phyloP scores from a whole-genome alignment of 768 basidiomycete species.

The Mycena indigotica region DNA sequence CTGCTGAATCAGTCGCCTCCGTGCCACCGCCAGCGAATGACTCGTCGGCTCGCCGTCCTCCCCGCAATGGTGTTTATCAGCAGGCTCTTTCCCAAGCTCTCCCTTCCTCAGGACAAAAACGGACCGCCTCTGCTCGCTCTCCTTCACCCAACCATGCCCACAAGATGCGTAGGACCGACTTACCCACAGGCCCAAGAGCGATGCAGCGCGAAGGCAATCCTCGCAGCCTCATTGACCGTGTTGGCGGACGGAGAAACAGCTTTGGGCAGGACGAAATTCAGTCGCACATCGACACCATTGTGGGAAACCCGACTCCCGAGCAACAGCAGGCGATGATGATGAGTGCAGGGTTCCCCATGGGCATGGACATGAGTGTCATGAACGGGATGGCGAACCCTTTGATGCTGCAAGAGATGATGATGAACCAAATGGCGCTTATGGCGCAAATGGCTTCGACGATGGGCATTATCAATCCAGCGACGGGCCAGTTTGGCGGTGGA shows the following conservation, averaged over 20 bases:
- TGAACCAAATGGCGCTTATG: slow-evolving; percentile 92
- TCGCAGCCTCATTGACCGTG: slow-evolving; percentile 78
- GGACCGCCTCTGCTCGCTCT: slow-evolving; percentile 65
- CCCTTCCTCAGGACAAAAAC: slow-evolving; percentile 61
- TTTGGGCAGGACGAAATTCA: slow-evolving; percentile 70
- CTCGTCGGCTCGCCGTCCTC: slow-evolving; percentile 36
- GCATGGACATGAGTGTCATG: slow-evolving; percentile 68
- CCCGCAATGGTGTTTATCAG: slow-evolving; percentile 67
- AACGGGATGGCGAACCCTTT: slow-evolving; percentile 65
- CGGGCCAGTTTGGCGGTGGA: slow-evolving; percentile 52
- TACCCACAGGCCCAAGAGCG: slow-evolving; percentile 85
- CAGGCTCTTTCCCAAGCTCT: slow-evolving; percentile 72
- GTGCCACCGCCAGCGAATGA: slow-evolving; percentile 22
- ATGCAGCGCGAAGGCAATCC: slow-evolving; percentile 50
- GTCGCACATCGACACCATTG: slow-evolving; percentile 78
- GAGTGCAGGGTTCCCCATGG: slow-evolving; percentile 45
- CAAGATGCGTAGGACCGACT: slow-evolving; percentile 72
- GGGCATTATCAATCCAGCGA: slow-evolving; percentile 69
- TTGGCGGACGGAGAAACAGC: slow-evolving; percentile 61
- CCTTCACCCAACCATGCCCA: slow-evolving; percentile 66
- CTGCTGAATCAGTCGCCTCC: slow-evolving; percentile 3
- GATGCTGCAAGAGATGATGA: slow-evolving; percentile 86
- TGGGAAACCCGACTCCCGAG: slow-evolving; percentile 48
- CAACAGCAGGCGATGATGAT: slow-evolving; percentile 60
- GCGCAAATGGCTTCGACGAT: slow-evolving; percentile 86